A percentile compares a stretch with the other conserved stretches of the same genome.
These are phyloP conservation scores for Lenwebbia sp. DNA, from an alignment of 345 rosid species.

Conservation along the genomic window DNA sequence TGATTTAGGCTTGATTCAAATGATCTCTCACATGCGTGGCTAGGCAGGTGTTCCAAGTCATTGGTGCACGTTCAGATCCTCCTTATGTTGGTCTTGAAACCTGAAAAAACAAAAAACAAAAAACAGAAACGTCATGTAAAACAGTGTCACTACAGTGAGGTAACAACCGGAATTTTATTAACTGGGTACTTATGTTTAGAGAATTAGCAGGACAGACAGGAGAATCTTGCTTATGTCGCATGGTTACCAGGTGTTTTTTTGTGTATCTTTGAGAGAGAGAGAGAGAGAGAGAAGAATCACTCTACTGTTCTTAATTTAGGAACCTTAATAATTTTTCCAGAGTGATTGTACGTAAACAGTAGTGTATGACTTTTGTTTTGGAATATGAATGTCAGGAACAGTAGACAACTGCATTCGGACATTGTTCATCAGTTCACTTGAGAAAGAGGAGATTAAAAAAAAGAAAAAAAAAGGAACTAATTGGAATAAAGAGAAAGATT, in stretches of 20 bases:
- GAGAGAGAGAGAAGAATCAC: background rate
- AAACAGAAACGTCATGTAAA: background rate
- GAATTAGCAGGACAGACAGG: background rate
- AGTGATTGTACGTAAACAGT: background rate
- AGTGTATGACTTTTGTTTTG: background rate
- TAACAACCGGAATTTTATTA: background rate
- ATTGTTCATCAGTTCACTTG: background rate
- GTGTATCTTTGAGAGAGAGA: background rate
- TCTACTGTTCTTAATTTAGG: background rate
- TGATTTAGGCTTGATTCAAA: background rate
- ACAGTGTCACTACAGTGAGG: background rate
- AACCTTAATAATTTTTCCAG: background rate
- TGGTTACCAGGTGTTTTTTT: background rate
- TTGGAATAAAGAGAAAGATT: background rate
- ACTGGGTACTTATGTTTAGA: background rate
- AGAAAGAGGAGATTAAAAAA: background rate
- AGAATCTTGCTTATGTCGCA: background rate
- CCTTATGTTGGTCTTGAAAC: constrained; percentile 64
- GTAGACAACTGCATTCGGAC: background rate
- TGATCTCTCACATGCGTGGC: background rate
- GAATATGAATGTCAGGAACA: background rate
- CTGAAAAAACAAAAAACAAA: constrained; percentile 32
- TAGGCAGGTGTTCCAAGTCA: constrained; percentile 1
- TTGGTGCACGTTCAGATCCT: constrained; percentile 14
- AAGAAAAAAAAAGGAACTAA: background rate